These are phyloP conservation scores for Penicillium sp. DNA, from an alignment of 2,329 filamentous ascomycete genomes.

Conservation along the genomic window DNA sequence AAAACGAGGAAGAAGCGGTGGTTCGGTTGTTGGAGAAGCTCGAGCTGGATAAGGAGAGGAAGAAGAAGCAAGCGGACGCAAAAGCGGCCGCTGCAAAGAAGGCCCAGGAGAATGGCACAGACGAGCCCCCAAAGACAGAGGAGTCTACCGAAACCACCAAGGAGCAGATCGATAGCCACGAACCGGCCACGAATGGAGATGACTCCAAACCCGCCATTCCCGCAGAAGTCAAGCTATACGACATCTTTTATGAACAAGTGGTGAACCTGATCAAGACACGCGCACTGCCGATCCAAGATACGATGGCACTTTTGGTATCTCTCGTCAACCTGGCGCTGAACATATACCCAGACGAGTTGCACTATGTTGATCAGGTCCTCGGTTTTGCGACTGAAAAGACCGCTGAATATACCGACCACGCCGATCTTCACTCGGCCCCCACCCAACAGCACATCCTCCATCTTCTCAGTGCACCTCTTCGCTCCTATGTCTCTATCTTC, in stretches of 20 bases:
- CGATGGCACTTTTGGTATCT: conserved; percentile 91
- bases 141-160: conserved; percentile 36
- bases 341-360: conserved; percentile 89
- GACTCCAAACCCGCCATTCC: conserved; percentile 47
- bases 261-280: conserved; percentile 91
- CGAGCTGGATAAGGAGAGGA: conserved; percentile 67
- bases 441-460: conserved; percentile 89
- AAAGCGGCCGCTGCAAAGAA: conserved; percentile 43
- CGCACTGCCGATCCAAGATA: conserved; percentile 90
- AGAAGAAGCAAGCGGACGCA: conserved; percentile 51
- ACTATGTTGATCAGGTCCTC: conserved; percentile 94
- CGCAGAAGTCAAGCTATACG: conserved; percentile 84
- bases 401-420: conserved; percentile 85
- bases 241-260: conserved; percentile 97
- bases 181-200: conserved; percentile 42
- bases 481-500: conserved; percentile 90
- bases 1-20: conserved; percentile 84
- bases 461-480: conserved; percentile 87
- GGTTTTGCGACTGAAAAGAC: conserved; percentile 88
- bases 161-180: conserved; percentile 25
- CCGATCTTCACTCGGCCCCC: conserved; percentile 87
- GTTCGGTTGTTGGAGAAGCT: conserved; percentile 78
- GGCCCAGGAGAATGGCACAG: conserved; percentile 46
- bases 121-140: conserved; percentile 41
- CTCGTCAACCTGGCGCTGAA: conserved; percentile 91